A percentile compares a stretch with the other conserved stretches of the same genome.
Conservation (phyloP, 2,329 filamentous ascomycete genomes). For the Penicillium italicum region DNA sequence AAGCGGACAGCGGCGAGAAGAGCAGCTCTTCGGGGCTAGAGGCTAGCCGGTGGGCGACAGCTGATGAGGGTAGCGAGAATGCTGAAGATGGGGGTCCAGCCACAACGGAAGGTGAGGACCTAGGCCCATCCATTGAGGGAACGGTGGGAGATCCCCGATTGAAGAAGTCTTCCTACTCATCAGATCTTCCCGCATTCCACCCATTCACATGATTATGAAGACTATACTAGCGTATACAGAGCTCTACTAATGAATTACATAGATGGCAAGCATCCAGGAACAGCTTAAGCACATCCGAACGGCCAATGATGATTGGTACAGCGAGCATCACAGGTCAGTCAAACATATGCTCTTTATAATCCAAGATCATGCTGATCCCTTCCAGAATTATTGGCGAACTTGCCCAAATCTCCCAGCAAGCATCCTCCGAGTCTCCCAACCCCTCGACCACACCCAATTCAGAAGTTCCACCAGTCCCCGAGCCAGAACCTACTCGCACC, state of each 20-base stretch:
- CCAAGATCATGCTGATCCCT: background rate
- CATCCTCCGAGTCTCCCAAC: slow-evolving; percentile 28
- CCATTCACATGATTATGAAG: slow-evolving; percentile 29
- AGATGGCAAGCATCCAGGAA: slow-evolving; percentile 49
- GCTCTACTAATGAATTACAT: slow-evolving; percentile 27
- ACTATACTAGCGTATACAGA: slow-evolving; percentile 19
- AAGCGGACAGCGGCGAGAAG: slow-evolving; percentile 32
- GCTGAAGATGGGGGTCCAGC: slow-evolving; percentile 35
- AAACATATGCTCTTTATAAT: background rate
- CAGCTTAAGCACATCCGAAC: slow-evolving; percentile 46
- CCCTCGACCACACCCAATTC: slow-evolving; percentile 30
- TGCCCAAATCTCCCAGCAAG: slow-evolving; percentile 32
- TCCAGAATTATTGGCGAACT: slow-evolving; percentile 40
- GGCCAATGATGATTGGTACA: slow-evolving; percentile 45
- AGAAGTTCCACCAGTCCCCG: slow-evolving; percentile 18
- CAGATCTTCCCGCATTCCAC: slow-evolving; percentile 31
- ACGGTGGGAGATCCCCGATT: slow-evolving; percentile 47
- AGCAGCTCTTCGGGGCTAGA: slow-evolving; percentile 31
- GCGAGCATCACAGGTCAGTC: slow-evolving; percentile 42
- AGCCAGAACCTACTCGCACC: slow-evolving; percentile 18
- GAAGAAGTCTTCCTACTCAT: slow-evolving; percentile 30
- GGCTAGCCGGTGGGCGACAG: slow-evolving; percentile 43
- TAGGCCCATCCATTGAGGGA: slow-evolving; percentile 48
- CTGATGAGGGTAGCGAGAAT: slow-evolving; percentile 28
- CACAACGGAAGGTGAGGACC: slow-evolving; percentile 46